Evolutionary conservation across 75 land plant genomes (phyloP), one percentile per base, ranked within the genome.

Genomic region (Cunninghamia lanceolata): DNA sequence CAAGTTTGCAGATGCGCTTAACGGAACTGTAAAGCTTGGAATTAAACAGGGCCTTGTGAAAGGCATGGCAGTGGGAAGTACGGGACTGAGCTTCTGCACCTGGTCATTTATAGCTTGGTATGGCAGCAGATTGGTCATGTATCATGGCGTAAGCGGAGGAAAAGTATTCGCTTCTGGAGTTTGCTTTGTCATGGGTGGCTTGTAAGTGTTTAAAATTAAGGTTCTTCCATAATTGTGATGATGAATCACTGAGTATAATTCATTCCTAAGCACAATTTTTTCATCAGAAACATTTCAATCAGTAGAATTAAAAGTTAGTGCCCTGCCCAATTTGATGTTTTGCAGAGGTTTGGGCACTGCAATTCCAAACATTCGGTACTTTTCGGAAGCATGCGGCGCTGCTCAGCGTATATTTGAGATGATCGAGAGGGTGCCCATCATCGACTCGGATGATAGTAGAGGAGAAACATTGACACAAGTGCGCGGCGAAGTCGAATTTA

Each of bases 21-120:
- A 91, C 15, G 63, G 50, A 40, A 87, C 87, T 13, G 87, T 86
- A 32, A 68, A 88, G 85, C 84, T 94, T 45, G 95, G 95, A 38
- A 42, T 93, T 21, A 91, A 88, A 80, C 90, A 86, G 46, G 95
- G 95, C 0, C 73, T 91, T 53, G 85, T 84, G 32, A 94, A 92
- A 82, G 95, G 93, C 34, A 47, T 92, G 30, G 86, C 93, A 36
- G 85, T 92, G 15, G 95, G 95, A 1, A 89, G 87, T 74, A 91
- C 84, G 36, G 97, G 94, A n/a, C 83, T 92, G 43, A 89, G 30
- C 36, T 93, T 88, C 53, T 90, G 90, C 17, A 82, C 89, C 21
- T 92, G 91, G 91, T 74, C 93, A 35, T 90, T 88, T 68, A 87
- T 85, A 78, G 73, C 82, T 84, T 92, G 93, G 93, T 87, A 84